Conservation (phyloP, 345 rosid species). For the Populus euphratica region DNA sequence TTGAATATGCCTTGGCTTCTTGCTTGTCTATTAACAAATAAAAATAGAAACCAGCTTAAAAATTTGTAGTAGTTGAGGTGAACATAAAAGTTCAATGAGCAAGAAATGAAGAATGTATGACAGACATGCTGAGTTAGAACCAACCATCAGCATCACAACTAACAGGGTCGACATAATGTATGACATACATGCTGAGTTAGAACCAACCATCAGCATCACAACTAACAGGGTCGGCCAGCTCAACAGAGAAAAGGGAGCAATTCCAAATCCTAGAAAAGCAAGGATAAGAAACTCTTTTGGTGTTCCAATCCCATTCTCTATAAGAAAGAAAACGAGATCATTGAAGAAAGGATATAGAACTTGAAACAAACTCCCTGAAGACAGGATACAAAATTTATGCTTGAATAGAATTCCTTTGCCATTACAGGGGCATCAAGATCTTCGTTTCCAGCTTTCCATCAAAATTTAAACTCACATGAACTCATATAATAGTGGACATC, state of each 20-base stretch:
- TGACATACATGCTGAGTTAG: conserved; percentile 12
- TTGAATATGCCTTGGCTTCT: conserved; percentile 85
- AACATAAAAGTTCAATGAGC: neutral
- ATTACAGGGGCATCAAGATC: neutral
- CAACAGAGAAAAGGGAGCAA: neutral
- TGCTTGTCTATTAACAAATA: conserved; percentile 57
- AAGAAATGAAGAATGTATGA: conserved; percentile 6
- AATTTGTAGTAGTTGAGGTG: neutral
- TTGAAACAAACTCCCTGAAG: neutral
- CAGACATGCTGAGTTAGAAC: conserved; percentile 12
- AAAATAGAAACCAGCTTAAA: conserved; percentile 7
- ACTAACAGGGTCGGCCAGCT: neutral
- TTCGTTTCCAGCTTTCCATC: neutral
- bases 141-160: neutral
- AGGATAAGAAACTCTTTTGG: neutral
- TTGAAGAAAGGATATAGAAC: neutral
- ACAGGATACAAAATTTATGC: neutral
- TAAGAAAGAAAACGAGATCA: neutral
- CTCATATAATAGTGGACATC: neutral
- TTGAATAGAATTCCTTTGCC: neutral
- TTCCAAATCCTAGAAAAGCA: neutral
- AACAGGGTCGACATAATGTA: neutral
- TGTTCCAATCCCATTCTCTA: neutral
- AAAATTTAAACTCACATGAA: neutral
- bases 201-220: conserved; percentile 1